Percentiles rank a stretch among this genome's conserved stretches.
phyloP scores from a whole-genome alignment of 805 yeast genomes.

The Candida pini region DNA sequence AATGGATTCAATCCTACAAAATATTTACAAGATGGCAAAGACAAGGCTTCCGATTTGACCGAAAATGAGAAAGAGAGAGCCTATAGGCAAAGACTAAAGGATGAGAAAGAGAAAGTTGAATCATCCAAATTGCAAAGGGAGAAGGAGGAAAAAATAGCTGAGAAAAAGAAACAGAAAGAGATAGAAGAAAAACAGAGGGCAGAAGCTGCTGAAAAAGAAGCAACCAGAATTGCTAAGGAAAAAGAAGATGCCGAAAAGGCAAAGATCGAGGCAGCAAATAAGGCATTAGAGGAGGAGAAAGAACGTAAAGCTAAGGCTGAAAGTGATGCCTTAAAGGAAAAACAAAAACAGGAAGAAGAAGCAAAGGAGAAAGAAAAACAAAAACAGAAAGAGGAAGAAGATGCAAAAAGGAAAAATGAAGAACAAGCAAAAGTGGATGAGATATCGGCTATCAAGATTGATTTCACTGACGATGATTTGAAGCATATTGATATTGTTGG shows the following conservation, averaged over 20 bases:
- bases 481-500: constrained; percentile 2
- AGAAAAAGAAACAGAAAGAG: too few relatives aligned
- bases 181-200: not conserved
- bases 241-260: not conserved
- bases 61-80: too few relatives aligned
- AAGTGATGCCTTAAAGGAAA: not conserved
- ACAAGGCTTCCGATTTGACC: too few relatives aligned
- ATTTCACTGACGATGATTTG: constrained; percentile 2
- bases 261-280: not conserved
- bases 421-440: too few relatives aligned
- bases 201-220: not conserved
- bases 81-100: too few relatives aligned
- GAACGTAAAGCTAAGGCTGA: not conserved
- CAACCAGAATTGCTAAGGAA: too few relatives aligned
- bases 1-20: too few relatives aligned
- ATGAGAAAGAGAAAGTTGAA: too few relatives aligned
- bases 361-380: constrained; percentile 1
- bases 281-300: not conserved
- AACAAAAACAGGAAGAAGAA: not conserved
- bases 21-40: too few relatives aligned
- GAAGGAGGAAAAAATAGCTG: too few relatives aligned
- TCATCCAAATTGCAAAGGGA: too few relatives aligned
- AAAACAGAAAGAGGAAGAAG: not conserved
- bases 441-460: not conserved
- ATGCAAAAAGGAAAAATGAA: too few relatives aligned